Evolutionary conservation across 106 monocot species (phyloP), one percentile per base, ranked within the genome.

Genomic region (Iris macrosiphon): DNA sequence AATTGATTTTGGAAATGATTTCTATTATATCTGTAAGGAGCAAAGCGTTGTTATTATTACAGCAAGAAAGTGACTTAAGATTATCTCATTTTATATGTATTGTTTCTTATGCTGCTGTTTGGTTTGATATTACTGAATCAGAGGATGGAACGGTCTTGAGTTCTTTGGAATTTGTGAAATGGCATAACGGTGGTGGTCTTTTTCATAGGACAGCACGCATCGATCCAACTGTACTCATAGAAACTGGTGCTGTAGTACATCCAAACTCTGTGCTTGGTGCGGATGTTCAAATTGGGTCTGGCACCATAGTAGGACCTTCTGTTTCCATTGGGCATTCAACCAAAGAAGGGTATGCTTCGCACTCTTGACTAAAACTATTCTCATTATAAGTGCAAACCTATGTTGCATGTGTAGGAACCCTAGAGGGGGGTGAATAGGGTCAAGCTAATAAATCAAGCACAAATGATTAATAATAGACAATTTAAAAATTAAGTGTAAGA

Each of bases 111-210:
- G 35, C 23, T 24, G 7, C 21, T n/a, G 31, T 19, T 48, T 48
- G 8, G 1, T 33, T 51, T 40, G 15, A 47, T 30, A 14, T 38
- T 59, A 28, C 1, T 57, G 29, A 9, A 53, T n/a, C 64, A 77
- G 82, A 52, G 26, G 64, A 69, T 19, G 37, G 42, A 37, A 35
- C 20, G 40, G 25, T 11, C 23, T 23, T 32, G 21, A 50, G 32
- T n/a, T 53, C 37, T 2, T 66, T 49, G 31, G 87, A 78, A 31
- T 87, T 80, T 58, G 26, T 38, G 20, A 60, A 52, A 72, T 91
- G 96, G 83, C 63, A 68, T 24, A 98, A 98, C 29, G 96, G 96
- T 1, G 87, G 90, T 11, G 96, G 96, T 30, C 57, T 78, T 35
- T 77, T 60, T 69, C 90, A 98, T 66, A 70, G 37, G 20, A 72